A percentile compares a stretch with the other conserved stretches of the same genome.
phyloP scores from a whole-genome alignment of 805 yeast species.

The Komagataella pseudopastoris region DNA sequence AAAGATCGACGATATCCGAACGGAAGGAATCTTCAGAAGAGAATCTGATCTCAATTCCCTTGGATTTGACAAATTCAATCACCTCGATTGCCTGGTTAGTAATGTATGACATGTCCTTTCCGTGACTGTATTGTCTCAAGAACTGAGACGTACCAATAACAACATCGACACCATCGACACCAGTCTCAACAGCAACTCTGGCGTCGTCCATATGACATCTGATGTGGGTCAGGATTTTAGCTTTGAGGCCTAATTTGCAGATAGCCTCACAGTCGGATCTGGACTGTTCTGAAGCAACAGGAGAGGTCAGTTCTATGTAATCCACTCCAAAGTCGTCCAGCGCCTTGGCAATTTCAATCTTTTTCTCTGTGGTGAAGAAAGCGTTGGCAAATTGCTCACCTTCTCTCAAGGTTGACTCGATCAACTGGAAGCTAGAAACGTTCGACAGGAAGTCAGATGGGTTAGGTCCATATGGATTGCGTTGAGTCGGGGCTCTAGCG shows the following conservation, averaged over 20 bases:
- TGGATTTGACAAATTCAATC: slow-evolving; percentile 91
- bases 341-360: slow-evolving; percentile 94
- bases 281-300: slow-evolving; percentile 94
- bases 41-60: slow-evolving; percentile 93
- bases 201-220: slow-evolving; percentile 99
- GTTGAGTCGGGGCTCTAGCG: slow-evolving; percentile 13
- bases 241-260: slow-evolving; percentile 91
- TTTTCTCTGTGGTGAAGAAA: slow-evolving; percentile 86
- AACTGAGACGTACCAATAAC: slow-evolving; percentile 96
- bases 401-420: slow-evolving; percentile 93
- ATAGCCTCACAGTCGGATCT: slow-evolving; percentile 93
- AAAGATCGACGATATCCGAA: slow-evolving; percentile 87
- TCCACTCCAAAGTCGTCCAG: slow-evolving; percentile 97
- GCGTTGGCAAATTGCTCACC: slow-evolving; percentile 99
- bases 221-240: slow-evolving; percentile 91
- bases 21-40: slow-evolving; percentile 97
- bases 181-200: slow-evolving; percentile 91
- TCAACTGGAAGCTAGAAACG: slow-evolving; percentile 77
- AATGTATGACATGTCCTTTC: slow-evolving; percentile 96
- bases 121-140: slow-evolving; percentile 88
- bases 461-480: slow-evolving; percentile 89
- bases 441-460: slow-evolving; percentile 88
- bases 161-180: slow-evolving; percentile 98
- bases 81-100: slow-evolving; percentile 95
- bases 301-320: slow-evolving; percentile 94